Percentiles rank a stretch among this genome's conserved stretches.
These are phyloP conservation scores for Globisporangium polare DNA, from an alignment of 352 stramenopile species.

Conservation along the genomic window DNA sequence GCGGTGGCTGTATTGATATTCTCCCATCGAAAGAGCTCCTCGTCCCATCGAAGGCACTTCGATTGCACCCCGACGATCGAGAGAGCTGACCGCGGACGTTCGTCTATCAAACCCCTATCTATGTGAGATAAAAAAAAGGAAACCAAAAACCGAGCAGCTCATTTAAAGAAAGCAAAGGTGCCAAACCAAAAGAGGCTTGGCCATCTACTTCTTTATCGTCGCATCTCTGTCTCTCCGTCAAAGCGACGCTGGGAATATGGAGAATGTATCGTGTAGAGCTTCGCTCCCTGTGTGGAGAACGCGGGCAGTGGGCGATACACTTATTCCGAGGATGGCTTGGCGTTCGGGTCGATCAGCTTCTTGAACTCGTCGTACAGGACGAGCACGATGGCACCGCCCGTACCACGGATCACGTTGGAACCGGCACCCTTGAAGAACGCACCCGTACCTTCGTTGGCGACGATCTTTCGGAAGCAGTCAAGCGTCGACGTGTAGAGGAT, in stretches of 20 bases:
- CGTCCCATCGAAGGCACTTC: background rate
- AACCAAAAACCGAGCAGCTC: background rate
- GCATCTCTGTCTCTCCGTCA: background rate
- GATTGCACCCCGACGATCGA: too few relatives aligned
- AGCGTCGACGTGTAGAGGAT: constrained; percentile 97
- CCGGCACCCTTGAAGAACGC: constrained; percentile 99
- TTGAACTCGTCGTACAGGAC: constrained; percentile 99
- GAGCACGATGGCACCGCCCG: constrained; percentile 97
- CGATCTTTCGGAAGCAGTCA: constrained; percentile 97
- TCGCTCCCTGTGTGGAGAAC: background rate
- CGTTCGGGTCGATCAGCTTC: constrained; percentile 63
- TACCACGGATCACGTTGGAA: constrained; percentile 98
- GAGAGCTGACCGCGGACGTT: too few relatives aligned
- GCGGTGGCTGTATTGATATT: constrained; percentile 9
- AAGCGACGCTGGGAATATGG: background rate
- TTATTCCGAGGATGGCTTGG: constrained; percentile 58
- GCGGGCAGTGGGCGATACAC: background rate
- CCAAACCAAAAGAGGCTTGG: constrained; percentile 7
- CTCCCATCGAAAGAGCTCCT: background rate
- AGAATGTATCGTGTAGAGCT: background rate
- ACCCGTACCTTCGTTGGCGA: constrained; percentile 91
- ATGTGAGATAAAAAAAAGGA: constrained; percentile 12
- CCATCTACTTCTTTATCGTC: constrained; percentile 12
- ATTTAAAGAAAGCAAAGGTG: background rate
- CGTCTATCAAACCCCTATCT: constrained; percentile 10